Base-by-base conservation (phyloP, 2,329 filamentous ascomycete genomes). In the Scedosporium aurantiacum region DNA sequence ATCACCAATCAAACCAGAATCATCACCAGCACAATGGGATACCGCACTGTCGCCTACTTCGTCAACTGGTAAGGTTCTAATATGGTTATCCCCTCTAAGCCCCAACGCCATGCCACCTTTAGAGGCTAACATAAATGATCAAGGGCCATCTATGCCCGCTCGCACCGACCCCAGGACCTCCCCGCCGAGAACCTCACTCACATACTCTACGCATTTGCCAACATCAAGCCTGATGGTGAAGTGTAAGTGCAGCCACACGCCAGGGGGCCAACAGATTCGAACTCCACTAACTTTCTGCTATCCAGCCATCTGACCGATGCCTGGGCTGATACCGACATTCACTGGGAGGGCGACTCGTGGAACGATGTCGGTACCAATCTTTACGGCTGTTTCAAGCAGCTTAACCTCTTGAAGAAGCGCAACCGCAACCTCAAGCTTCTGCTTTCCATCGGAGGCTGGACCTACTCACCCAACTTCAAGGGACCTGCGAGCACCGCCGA, bases 391-490 rank as follows among this genome's bases (percentile, higher is more conserved):
- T 73, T 94, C 65, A 96, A 96, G 77, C 91, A 96, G 75, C 82
- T 96, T 41, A 90, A 89, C 71, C 78, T 96, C 1, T 82, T 92
- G 55, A 97, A 97, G 78, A 83, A 84, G 65, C 79, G 81, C 64
- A 89, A 96, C 73, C 87, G 91, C 57, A 86, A 92, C 66, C 79
- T 97, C 64, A 96, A 96, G 73, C 78, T 94, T 3, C 80, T 97
- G 12, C 82, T 97, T 4, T 91, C 88, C 60, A 90, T 97, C 64
- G 92, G 92, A 64, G 93, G 93, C 58, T 97, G 91, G 91, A 96
- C 91, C 0, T 96, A 96, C 73, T 90, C 87, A 64, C 78, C 82
- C 72, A 94, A 96, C 75, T 95, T 97, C 73, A 81, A 83, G n/a
- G 76, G 75, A 28, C 88, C 91, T 0, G 87, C 88, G 1, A 88